phyloP scores from a whole-genome alignment of 2,329 filamentous ascomycete genomes.

The Phialophora chinensis region DNA sequence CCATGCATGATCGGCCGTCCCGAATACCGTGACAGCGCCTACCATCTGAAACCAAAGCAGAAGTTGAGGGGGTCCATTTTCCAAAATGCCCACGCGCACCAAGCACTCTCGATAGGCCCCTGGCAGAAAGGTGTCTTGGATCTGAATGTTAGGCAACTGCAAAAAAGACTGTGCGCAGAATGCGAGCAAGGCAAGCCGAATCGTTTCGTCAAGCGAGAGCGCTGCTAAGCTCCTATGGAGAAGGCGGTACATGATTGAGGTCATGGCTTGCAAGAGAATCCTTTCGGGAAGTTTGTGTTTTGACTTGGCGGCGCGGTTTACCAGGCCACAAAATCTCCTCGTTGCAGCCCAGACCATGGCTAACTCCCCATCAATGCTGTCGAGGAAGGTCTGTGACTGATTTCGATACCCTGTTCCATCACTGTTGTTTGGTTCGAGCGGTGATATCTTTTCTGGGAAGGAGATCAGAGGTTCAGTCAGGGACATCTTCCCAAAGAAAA shows the following conservation, averaged over 20 bases:
- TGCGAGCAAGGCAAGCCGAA: constrained; percentile 51
- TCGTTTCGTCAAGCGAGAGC: constrained; percentile 44
- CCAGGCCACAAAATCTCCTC: constrained; percentile 29
- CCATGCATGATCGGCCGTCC: constrained; percentile 21
- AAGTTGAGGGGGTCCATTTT: constrained; percentile 15
- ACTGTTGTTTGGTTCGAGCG: background rate
- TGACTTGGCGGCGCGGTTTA: constrained; percentile 40
- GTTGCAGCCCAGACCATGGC: constrained; percentile 39
- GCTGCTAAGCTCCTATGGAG: constrained; percentile 44
- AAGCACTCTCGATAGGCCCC: constrained; percentile 34
- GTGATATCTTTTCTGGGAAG: constrained; percentile 1
- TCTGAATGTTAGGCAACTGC: constrained; percentile 45
- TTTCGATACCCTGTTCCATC: background rate
- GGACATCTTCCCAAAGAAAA: constrained; percentile 39
- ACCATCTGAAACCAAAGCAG: constrained; percentile 39
- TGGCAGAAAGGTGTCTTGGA: constrained; percentile 36
- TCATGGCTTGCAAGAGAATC: constrained; percentile 45
- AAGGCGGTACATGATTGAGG: constrained; percentile 51
- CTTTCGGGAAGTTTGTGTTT: constrained; percentile 37
- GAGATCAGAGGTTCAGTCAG: constrained; percentile 8
- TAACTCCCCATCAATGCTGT: constrained; percentile 36
- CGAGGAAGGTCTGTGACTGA: constrained; percentile 3
- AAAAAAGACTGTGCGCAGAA: constrained; percentile 50
- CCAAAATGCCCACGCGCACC: constrained; percentile 1
- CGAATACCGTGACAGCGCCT: constrained; percentile 27